phyloP scores from a whole-genome alignment of 805 yeast species.

The Cephaloascus albidus region DNA sequence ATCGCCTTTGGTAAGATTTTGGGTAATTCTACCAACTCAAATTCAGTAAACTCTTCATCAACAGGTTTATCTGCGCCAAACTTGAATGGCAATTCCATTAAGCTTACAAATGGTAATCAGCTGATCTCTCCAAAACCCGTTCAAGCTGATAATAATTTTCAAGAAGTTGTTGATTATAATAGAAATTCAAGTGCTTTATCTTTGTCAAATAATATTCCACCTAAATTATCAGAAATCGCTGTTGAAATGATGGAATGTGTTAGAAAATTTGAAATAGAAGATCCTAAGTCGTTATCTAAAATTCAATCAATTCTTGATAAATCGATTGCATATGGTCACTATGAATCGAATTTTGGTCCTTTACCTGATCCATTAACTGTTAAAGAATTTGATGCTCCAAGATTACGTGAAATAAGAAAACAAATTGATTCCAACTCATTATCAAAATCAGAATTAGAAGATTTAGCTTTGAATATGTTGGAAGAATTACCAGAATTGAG shows the following conservation, averaged over 20 bases:
- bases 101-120: conserved; percentile 6
- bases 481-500: conserved; percentile 86
- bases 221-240: conserved; percentile 5
- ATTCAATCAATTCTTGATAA: not conserved
- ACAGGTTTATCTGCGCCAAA: conserved; percentile 5
- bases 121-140: not conserved
- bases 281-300: not conserved
- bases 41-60: not conserved
- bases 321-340: conserved; percentile 24
- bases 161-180: not conserved
- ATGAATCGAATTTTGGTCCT: conserved; percentile 55
- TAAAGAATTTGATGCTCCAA: conserved; percentile 81
- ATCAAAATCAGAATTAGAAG: conserved; percentile 63
- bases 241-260: conserved; percentile 17
- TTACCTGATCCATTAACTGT: conserved; percentile 63
- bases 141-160: not conserved
- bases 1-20: conserved; percentile 78
- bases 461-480: conserved; percentile 72
- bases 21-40: conserved; percentile 16
- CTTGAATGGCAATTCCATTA: conserved; percentile 1
- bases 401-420: conserved; percentile 79
- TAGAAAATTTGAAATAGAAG: conserved; percentile 11
- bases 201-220: not conserved
- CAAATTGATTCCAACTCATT: conserved; percentile 46
- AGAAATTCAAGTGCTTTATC: not conserved